Base-by-base conservation (phyloP, 129 eudicot genomes). In the Flaveria trinervia region DNA sequence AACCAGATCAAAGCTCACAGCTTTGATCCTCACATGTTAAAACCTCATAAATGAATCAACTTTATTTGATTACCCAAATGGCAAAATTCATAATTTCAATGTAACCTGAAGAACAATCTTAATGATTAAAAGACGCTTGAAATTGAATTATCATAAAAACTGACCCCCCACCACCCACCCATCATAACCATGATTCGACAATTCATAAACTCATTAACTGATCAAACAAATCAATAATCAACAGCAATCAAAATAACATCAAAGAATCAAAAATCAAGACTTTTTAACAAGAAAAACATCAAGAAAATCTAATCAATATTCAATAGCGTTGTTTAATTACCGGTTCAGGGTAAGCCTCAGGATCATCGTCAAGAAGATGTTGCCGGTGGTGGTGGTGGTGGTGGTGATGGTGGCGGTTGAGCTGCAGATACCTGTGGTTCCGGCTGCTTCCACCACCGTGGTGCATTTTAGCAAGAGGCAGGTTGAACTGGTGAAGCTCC, bases 271-370 rank as follows among this genome's bases (percentile, higher is more conserved):
- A 7, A 51, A 39, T 49, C 49, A 72, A 72, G 36, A 72, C 45
- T 79, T 25, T 60, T 4, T 61, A 61, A 28, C 1, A 62, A 62
- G 4, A 62, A 64, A 64, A 64, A 26, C 41, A 25, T 61, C 43
- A 61, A 62, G 57, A 85, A 16, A 46, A 33, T 4, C 2, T 14
- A 33, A 46, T 15, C 26, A 52, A n/a, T 52, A 57, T 36, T 36
- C 0, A 36, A 5, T 36, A 0, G 6, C 20, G 20, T 54, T 57
- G 45, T 20, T 49, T 83, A 86, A 20, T 49, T 83, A 86, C 95
- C 95, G 86, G 73, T 55, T 91, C 90, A 76, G 94, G 92, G 22
- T 84, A 81, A 85, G 92, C 96, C 88, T 86, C 91, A 74, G 55
- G 86, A 9, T 75, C 81, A 22, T 82, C 86, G 60, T 83, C 82